Evolutionary conservation across 306 rosid species (phyloP).

Genomic region (Citrullus mucosospermus): DNA sequence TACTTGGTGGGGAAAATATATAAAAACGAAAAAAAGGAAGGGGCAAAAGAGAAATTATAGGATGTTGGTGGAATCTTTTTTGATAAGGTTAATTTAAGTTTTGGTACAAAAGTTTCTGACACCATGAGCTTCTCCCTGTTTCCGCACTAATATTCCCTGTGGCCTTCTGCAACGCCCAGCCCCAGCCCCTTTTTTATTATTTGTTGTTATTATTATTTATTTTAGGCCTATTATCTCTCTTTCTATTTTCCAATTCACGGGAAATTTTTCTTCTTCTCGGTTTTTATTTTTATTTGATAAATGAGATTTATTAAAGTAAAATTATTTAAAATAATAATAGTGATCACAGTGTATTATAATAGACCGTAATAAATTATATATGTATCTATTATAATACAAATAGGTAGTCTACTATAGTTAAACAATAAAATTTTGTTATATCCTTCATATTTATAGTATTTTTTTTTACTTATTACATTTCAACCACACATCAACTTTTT

Average conservation of each 20-base stretch:
- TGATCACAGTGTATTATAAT: no score
- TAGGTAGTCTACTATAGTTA: no score
- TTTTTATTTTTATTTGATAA: no score
- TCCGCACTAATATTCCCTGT: constrained; percentile 8
- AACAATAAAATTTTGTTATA: no score
- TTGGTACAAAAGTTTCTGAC: neutral
- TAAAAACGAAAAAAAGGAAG: neutral
- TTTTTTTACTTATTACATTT: no score
- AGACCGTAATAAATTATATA: no score
- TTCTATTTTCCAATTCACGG: neutral
- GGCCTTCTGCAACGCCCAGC: neutral
- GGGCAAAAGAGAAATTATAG: neutral
- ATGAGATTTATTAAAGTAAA: no score
- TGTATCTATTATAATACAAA: no score
- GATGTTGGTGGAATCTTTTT: neutral
- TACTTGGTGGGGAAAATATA: neutral
- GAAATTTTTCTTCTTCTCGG: neutral
- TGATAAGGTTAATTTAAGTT: neutral
- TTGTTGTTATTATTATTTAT: no score
- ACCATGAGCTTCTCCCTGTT: constrained; percentile 6
- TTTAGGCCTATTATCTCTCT: neutral
- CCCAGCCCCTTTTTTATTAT: neutral
- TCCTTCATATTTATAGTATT: no score
- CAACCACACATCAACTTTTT: no score
- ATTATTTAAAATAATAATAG: no score